A percentile compares a stretch with the other conserved stretches of the same genome.
These are phyloP conservation scores for Diutina sp. DNA, from an alignment of 1,139 yeast genomes.

Conservation along the genomic window DNA sequence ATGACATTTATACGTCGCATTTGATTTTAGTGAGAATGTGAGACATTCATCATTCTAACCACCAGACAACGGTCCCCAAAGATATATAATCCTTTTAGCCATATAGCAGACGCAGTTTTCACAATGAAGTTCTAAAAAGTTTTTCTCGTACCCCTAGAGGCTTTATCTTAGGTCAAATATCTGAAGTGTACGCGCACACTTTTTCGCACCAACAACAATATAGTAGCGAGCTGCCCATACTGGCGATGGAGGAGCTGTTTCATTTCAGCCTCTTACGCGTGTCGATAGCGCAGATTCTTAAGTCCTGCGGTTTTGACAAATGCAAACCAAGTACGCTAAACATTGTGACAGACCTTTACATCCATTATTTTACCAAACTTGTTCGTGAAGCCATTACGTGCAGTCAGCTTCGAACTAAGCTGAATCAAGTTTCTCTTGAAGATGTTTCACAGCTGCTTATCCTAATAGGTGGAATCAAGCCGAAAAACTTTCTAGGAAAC, in stretches of 20 bases:
- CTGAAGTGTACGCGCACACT: not conserved
- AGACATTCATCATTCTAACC: no score
- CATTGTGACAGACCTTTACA: not conserved
- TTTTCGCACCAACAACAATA: no score
- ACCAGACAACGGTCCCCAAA: no score
- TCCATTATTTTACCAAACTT: not conserved
- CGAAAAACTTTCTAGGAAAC: not conserved
- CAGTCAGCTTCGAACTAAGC: not conserved
- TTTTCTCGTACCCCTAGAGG: no score
- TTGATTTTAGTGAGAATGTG: no score
- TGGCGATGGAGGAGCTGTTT: conserved; percentile 1
- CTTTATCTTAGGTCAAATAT: no score
- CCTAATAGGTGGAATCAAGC: not conserved
- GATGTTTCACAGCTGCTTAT: not conserved
- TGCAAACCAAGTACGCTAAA: not conserved
- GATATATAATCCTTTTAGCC: no score
- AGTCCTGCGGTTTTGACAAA: not conserved
- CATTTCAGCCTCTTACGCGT: not conserved
- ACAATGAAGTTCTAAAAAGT: no score
- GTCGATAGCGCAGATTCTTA: not conserved
- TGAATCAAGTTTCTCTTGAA: not conserved
- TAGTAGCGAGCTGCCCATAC: not conserved
- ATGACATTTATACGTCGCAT: no score
- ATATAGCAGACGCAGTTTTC: no score
- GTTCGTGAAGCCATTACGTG: not conserved